A percentile compares a stretch with the other conserved stretches of the same genome.
Evolutionary conservation across 441 rosid genomes (phyloP).

Genomic region (Eutrema salsugineum): DNA sequence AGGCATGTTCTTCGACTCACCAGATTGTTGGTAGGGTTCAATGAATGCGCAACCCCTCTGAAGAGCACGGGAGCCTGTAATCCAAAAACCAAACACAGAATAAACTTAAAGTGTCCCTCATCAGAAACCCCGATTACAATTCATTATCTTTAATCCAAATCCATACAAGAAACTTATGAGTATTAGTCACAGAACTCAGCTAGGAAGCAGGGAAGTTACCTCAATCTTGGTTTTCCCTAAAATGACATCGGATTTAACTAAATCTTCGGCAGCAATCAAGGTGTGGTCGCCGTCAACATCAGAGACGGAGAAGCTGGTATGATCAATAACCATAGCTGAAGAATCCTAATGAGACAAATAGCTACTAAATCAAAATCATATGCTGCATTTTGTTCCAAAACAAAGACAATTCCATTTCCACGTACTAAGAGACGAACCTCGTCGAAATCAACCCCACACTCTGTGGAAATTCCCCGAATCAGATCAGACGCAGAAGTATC

Average conservation of each 20-base stretch:
- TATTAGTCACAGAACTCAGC: neutral
- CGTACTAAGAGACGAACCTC: slow-evolving; percentile 45
- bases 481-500: slow-evolving; percentile 75
- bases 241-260: slow-evolving; percentile 58
- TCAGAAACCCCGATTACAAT: neutral
- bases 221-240: slow-evolving; percentile 60
- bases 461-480: slow-evolving; percentile 59
- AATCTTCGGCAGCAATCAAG: slow-evolving; percentile 61
- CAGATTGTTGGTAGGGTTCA: slow-evolving; percentile 67
- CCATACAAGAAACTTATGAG: neutral
- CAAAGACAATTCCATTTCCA: neutral
- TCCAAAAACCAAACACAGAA: slow-evolving; percentile 3
- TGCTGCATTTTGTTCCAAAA: neutral
- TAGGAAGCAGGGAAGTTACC: slow-evolving; percentile 32
- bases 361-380: slow-evolving; percentile 7
- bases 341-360: slow-evolving; percentile 46
- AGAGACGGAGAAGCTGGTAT: slow-evolving; percentile 53
- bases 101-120: neutral
- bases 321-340: slow-evolving; percentile 73
- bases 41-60: slow-evolving; percentile 77
- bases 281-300: slow-evolving; percentile 71
- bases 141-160: neutral
- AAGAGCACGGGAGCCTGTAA: slow-evolving; percentile 77
- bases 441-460: slow-evolving; percentile 80
- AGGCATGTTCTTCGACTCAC: slow-evolving; percentile 32